Evolutionary conservation across 805 yeast genomes (phyloP).

Genomic region (Hanseniaspora hatyaiensis): DNA sequence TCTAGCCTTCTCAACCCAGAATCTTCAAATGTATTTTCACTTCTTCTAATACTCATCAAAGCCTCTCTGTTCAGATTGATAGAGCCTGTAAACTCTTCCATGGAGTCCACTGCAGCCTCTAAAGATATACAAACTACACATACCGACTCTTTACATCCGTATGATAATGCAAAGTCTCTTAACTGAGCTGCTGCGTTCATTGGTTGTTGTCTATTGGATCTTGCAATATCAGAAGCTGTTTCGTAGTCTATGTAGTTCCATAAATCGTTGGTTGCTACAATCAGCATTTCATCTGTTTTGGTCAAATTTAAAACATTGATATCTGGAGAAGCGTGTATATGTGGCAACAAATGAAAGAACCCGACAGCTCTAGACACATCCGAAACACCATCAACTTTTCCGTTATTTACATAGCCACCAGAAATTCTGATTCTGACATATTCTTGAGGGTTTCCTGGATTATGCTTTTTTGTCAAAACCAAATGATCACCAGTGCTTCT

Average conservation of each 20-base stretch:
- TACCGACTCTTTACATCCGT: constrained; percentile 70
- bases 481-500: constrained; percentile 69
- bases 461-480: constrained; percentile 66
- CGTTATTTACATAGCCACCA: constrained; percentile 85
- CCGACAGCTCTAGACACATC: constrained; percentile 89
- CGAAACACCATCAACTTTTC: constrained; percentile 70
- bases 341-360: constrained; percentile 72
- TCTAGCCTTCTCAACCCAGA: constrained; percentile 70
- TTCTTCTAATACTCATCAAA: constrained; percentile 38
- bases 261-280: constrained; percentile 68
- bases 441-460: constrained; percentile 65
- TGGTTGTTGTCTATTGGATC: constrained; percentile 72
- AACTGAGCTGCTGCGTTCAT: constrained; percentile 85
- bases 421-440: constrained; percentile 79
- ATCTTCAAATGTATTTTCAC: constrained; percentile 46
- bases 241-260: constrained; percentile 81
- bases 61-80: constrained; percentile 31
- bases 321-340: constrained; percentile 79
- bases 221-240: constrained; percentile 78
- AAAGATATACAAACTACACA: constrained; percentile 71
- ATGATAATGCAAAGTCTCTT: constrained; percentile 87
- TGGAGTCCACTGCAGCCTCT: constrained; percentile 33
- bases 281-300: constrained; percentile 68
- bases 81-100: constrained; percentile 18
- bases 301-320: constrained; percentile 50